phyloP scores from a whole-genome alignment of 805 yeast species.

The Candida tibetensis region DNA sequence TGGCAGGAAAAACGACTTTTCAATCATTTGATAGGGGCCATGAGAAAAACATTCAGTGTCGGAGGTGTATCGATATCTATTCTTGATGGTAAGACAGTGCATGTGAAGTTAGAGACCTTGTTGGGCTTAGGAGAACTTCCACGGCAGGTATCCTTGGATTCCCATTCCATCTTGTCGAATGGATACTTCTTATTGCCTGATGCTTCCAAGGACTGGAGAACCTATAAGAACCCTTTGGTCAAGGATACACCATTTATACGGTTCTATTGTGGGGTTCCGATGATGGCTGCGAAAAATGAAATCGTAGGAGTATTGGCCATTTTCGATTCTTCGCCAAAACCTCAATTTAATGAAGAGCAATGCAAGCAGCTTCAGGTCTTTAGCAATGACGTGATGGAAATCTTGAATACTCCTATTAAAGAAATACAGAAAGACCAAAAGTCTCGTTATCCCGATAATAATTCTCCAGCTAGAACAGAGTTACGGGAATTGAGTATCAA shows the following conservation, averaged over 20 bases:
- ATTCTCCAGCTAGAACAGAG: constrained; percentile 13
- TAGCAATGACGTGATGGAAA: constrained; percentile 41
- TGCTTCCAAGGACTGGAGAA: constrained; percentile 71
- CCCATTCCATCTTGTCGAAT: constrained; percentile 61
- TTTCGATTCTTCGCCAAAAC: constrained; percentile 48
- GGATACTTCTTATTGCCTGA: constrained; percentile 55
- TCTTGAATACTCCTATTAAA: constrained; percentile 35
- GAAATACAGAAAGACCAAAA: constrained; percentile 7
- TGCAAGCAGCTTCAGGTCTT: constrained; percentile 34
- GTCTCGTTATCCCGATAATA: neutral
- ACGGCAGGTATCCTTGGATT: constrained; percentile 59
- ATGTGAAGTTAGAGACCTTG: constrained; percentile 48
- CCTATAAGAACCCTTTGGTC: constrained; percentile 59
- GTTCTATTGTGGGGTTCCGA: constrained; percentile 67
- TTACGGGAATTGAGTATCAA: constrained; percentile 30
- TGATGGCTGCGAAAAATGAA: constrained; percentile 37
- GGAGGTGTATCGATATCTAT: constrained; percentile 59
- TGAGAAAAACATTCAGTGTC: constrained; percentile 43
- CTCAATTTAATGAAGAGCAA: constrained; percentile 31
- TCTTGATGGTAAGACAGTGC: constrained; percentile 46
- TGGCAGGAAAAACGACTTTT: constrained; percentile 46
- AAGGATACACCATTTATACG: constrained; percentile 55
- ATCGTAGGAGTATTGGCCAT: constrained; percentile 59
- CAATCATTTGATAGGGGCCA: constrained; percentile 33
- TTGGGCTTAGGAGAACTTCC: constrained; percentile 51